Conservation (phyloP, 305 asterid genomes). For the Fraxinus ornus region DNA sequence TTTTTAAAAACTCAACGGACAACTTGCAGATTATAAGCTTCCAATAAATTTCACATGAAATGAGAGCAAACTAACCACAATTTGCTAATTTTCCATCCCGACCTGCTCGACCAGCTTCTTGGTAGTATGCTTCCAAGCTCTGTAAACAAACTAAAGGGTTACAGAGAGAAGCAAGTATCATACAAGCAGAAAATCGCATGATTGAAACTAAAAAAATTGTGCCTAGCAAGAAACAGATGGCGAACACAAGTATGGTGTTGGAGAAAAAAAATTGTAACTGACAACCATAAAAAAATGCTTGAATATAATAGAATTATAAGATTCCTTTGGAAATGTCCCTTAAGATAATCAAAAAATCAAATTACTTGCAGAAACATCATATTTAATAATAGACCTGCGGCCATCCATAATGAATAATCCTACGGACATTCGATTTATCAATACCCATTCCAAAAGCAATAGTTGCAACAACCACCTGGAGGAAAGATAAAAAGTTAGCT, state of each 20-base stretch:
- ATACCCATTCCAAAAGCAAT: slow-evolving; percentile 91
- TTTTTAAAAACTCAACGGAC: background rate
- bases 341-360: background rate
- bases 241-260: background rate
- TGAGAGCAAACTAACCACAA: slow-evolving; percentile 50
- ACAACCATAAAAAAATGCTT: slow-evolving; percentile 12
- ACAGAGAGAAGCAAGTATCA: slow-evolving; percentile 6
- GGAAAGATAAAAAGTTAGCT: slow-evolving; percentile 10
- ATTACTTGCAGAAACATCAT: background rate
- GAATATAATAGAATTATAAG: background rate
- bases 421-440: slow-evolving; percentile 69
- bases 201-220: slow-evolving; percentile 9
- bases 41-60: slow-evolving; percentile 4
- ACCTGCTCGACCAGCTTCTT: slow-evolving; percentile 91
- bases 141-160: slow-evolving; percentile 24
- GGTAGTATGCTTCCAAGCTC: slow-evolving; percentile 88
- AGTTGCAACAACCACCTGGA: slow-evolving; percentile 82
- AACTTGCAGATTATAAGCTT: background rate
- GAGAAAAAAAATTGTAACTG: background rate
- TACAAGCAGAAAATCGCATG: background rate
- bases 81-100: slow-evolving; percentile 77
- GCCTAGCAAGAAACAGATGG: background rate
- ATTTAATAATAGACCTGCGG: slow-evolving; percentile 59
- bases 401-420: slow-evolving; percentile 85
- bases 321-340: slow-evolving; percentile 2